phyloP scores from a whole-genome alignment of 1,139 yeast species.

The Taiozyma sp. region DNA sequence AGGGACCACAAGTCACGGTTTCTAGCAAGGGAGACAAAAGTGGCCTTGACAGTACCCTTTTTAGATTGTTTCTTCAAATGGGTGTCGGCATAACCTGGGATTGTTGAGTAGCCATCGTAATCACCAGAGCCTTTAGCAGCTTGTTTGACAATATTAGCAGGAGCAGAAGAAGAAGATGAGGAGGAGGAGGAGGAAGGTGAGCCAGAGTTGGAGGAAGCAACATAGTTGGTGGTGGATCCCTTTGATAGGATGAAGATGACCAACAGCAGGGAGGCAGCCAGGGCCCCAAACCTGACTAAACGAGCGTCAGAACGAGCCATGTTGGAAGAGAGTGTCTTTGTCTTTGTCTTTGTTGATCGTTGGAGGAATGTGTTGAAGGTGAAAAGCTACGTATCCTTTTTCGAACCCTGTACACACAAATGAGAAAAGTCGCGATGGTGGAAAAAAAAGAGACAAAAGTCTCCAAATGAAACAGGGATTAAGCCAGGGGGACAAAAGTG shows the following conservation, averaged over 20 bases:
- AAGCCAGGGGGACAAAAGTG: background rate
- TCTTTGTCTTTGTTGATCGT: background rate
- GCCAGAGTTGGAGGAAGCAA: conserved; percentile 11
- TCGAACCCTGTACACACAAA: background rate
- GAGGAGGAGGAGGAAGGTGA: conserved; percentile 6
- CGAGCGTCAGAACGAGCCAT: conserved; percentile 61
- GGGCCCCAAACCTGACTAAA: conserved; percentile 53
- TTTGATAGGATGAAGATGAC: conserved; percentile 59
- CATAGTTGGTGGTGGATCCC: conserved; percentile 46
- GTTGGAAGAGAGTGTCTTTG: background rate
- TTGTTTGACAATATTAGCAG: conserved; percentile 9
- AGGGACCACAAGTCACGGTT: conserved; percentile 62
- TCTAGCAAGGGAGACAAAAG: conserved; percentile 72
- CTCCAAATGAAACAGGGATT: background rate
- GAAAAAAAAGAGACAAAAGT: background rate
- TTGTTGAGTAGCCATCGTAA: conserved; percentile 8
- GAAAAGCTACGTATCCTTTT: background rate
- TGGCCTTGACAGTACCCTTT: conserved; percentile 50
- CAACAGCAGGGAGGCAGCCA: conserved; percentile 51
- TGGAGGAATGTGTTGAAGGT: background rate
- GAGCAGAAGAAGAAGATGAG: conserved; percentile 5
- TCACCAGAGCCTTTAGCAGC: conserved; percentile 7
- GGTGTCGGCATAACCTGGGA: conserved; percentile 13
- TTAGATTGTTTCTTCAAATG: conserved; percentile 18
- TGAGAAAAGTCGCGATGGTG: background rate